Evolutionary conservation across 768 basidiomycete genomes (phyloP), one percentile per base, ranked within the genome.

Genomic region (Leccinum barrowsii): DNA sequence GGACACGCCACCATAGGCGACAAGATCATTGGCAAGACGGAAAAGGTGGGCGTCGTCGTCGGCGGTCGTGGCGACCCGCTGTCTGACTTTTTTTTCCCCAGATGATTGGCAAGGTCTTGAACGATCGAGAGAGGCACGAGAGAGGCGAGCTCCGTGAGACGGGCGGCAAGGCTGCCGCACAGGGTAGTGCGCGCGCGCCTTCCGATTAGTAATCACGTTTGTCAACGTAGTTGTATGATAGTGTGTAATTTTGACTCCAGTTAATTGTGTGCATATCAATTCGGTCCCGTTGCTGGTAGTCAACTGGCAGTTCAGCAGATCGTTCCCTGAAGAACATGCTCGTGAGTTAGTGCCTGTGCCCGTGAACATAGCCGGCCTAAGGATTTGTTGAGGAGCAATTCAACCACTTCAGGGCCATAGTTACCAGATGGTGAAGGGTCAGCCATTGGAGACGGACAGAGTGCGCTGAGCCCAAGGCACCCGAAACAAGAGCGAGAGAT

Each of bases 11-110:
- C 63, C 28, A 19, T 80, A 0, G 68, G 75, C 7, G 85, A 87
- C 70, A 86, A 82, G 69, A 58, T 85, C 21, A 62, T 84, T 32
- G 85, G 85, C 4, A 86, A 86, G 73, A 75, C 80, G 0, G 76
- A 86, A 64, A 79, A 86, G 78, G 85, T 83, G n/a, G 4, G 66
- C 58, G 5, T 24, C 34, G 54, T 5, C 8, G 11, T 30, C 3
- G 3, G 1, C 0, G 19, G 17, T 15, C 3, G 2, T 15, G 8
- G 1, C 0, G 21, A 17, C 37, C 50, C 50, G 7, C 6, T 40
- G 17, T 10, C 44, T 72, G 15, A 68, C 7, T 1, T 30, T 10
- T 32, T 5, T 12, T 19, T 1, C 21, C 24, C 21, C 50, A 85
- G 84, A 69, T 84, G 47, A 63, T 79, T 34, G 84, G 84, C 7